These are phyloP conservation scores for Glonium stellatum DNA, from an alignment of 495 filamentous ascomycete species.

Conservation along the genomic window DNA sequence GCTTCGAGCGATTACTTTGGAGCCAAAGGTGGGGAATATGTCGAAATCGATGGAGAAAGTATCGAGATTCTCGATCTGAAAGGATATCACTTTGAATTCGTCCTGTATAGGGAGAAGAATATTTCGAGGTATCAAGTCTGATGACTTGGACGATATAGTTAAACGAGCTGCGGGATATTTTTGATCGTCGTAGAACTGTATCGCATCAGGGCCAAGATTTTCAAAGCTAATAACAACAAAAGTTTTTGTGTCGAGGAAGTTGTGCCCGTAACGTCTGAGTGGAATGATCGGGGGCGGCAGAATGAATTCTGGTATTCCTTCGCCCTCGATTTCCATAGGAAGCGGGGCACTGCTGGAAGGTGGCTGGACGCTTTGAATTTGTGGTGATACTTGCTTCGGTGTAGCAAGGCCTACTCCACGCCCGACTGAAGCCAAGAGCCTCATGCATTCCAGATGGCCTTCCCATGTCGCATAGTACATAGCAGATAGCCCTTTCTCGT, in stretches of 20 bases:
- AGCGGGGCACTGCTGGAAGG: constrained; percentile 38
- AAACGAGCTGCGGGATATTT: constrained; percentile 92
- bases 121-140: constrained; percentile 92
- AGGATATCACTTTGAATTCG: constrained; percentile 83
- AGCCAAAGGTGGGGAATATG: constrained; percentile 94
- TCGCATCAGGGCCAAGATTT: constrained; percentile 57
- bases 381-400: constrained; percentile 14
- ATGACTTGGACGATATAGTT: constrained; percentile 91
- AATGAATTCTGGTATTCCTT: constrained; percentile 86
- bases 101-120: constrained; percentile 93
- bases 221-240: constrained; percentile 88
- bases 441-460: constrained; percentile 91
- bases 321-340: constrained; percentile 65
- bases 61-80: constrained; percentile 88
- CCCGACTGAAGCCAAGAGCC: constrained; percentile 52
- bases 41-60: constrained; percentile 95
- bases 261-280: constrained; percentile 88
- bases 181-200: constrained; percentile 87
- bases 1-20: constrained; percentile 91
- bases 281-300: constrained; percentile 95
- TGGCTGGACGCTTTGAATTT: constrained; percentile 30
- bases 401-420: constrained; percentile 22
- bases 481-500: constrained; percentile 87
- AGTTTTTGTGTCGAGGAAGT: constrained; percentile 95
- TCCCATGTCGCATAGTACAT: constrained; percentile 99